Percentiles rank a stretch among this genome's conserved stretches.
phyloP scores from a whole-genome alignment of 345 rosid genomes.

The Murraya paniculata region DNA sequence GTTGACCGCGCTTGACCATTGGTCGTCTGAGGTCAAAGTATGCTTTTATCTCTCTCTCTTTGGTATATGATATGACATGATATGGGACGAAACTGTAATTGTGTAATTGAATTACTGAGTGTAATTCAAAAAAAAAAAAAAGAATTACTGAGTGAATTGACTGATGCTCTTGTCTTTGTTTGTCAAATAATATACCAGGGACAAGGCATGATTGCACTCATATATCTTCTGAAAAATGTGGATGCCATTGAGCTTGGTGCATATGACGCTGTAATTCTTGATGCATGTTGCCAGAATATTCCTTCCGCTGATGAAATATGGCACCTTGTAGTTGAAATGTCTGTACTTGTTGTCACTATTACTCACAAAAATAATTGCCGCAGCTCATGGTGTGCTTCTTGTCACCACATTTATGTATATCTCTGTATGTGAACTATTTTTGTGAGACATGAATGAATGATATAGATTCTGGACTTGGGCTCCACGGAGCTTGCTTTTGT shows the following conservation, averaged over 20 bases:
- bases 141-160: neutral
- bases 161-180: constrained; percentile 15
- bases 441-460: neutral
- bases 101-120: neutral
- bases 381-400: constrained; percentile 57
- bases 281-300: constrained; percentile 88
- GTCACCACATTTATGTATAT: neutral
- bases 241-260: constrained; percentile 50
- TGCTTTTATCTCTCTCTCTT: constrained; percentile 11
- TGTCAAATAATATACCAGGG: constrained; percentile 48
- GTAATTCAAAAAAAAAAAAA: too few species aligned
- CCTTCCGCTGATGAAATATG: constrained; percentile 77
- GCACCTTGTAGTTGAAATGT: constrained; percentile 76
- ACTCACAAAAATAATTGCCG: constrained; percentile 61
- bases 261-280: constrained; percentile 76
- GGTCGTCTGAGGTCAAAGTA: constrained; percentile 91
- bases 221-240: constrained; percentile 60
- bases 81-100: neutral
- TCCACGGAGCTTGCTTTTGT: too few species aligned
- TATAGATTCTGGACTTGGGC: neutral
- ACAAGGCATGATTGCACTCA: constrained; percentile 78
- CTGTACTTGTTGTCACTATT: constrained; percentile 58
- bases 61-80: too few species aligned
- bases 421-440: neutral
- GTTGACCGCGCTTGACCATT: constrained; percentile 85